A percentile compares a stretch with the other conserved stretches of the same genome.
These are phyloP conservation scores for Candida oleophila DNA, from an alignment of 805 yeast genomes.

Conservation along the genomic window DNA sequence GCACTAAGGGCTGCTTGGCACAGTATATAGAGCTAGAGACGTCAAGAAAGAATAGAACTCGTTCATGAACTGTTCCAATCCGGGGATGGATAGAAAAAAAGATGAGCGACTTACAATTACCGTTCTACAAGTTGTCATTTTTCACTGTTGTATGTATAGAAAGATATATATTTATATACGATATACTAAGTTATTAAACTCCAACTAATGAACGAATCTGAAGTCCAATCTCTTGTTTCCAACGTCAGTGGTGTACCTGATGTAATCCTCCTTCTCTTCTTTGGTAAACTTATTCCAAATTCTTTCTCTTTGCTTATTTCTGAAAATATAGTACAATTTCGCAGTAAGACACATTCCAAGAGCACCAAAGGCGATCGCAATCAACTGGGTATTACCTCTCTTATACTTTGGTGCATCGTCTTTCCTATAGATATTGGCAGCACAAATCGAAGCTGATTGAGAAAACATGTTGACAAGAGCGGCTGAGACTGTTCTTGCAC, in stretches of 20 bases:
- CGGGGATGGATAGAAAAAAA: no score
- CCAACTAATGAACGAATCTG: slow-evolving; percentile 28
- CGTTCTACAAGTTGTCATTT: no score
- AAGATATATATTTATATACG: no score
- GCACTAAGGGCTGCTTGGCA: no score
- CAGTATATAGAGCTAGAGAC: no score
- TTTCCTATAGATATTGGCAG: slow-evolving; percentile 54
- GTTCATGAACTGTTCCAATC: no score
- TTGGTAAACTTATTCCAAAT: slow-evolving; percentile 51
- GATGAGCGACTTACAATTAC: no score
- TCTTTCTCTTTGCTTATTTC: slow-evolving; percentile 44
- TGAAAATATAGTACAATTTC: slow-evolving; percentile 36
- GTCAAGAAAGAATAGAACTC: no score
- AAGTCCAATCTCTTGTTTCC: slow-evolving; percentile 62
- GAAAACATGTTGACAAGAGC: slow-evolving; percentile 65
- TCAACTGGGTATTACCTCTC: slow-evolving; percentile 51
- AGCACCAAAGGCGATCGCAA: slow-evolving; percentile 33
- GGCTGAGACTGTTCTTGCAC: slow-evolving; percentile 64
- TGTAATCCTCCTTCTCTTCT: slow-evolving; percentile 52
- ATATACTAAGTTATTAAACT: no score
- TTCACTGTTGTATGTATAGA: no score
- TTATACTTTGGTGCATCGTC: slow-evolving; percentile 61
- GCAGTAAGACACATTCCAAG: slow-evolving; percentile 25
- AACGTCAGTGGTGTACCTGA: slow-evolving; percentile 42
- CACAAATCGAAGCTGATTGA: slow-evolving; percentile 55